Conservation (phyloP, 2,329 filamentous ascomycete genomes). For the Aspergillus aculeatus region DNA sequence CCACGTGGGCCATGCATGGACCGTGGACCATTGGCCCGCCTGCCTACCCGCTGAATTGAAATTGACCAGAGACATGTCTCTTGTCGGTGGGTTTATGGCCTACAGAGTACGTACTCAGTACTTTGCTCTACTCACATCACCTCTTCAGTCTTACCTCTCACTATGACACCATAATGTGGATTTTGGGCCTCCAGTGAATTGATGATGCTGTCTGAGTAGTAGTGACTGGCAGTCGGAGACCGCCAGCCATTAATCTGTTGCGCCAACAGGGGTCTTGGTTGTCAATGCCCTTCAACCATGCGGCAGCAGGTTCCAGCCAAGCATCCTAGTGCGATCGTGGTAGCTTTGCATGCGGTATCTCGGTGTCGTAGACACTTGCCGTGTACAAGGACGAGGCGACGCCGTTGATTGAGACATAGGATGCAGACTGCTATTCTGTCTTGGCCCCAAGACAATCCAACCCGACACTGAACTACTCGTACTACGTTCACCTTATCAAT, state of each 20-base stretch:
- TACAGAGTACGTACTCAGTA: not conserved
- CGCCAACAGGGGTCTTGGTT: not conserved
- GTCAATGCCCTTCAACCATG: not conserved
- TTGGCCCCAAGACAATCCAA: not conserved
- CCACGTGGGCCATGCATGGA: constrained; percentile 22
- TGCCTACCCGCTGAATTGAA: not conserved
- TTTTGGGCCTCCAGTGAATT: not conserved
- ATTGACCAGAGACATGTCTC: not conserved
- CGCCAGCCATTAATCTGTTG: not conserved
- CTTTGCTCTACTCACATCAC: not conserved
- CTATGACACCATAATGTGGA: too few species aligned
- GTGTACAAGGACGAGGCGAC: not conserved
- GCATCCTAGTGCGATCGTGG: not conserved
- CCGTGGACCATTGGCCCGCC: constrained; percentile 15
- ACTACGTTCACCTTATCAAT: too few species aligned
- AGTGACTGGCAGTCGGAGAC: too few species aligned
- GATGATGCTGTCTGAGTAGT: too few species aligned
- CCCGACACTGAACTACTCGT: not conserved
- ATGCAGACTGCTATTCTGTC: not conserved
- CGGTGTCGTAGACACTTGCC: not conserved
- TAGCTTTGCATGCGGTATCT: not conserved
- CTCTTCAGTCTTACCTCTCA: too few species aligned
- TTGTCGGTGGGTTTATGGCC: not conserved
- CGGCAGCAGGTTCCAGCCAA: not conserved
- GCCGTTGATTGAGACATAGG: not conserved